These are phyloP conservation scores for Rosellinia necatrix DNA, from an alignment of 2,329 filamentous ascomycete species.

Conservation along the genomic window DNA sequence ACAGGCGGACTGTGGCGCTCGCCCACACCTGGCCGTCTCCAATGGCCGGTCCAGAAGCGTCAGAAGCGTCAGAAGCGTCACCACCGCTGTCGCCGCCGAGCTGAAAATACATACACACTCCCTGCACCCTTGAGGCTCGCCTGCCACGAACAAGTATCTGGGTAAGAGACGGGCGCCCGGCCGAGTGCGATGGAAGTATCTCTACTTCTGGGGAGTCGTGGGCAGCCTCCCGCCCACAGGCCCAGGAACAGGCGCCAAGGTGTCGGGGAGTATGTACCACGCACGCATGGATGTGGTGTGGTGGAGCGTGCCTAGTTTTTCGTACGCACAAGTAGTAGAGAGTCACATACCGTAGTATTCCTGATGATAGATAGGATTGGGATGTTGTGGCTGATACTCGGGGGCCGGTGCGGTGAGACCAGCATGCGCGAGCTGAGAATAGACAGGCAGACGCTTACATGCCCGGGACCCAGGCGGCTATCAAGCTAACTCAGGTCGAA, in stretches of 20 bases:
- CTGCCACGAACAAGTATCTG: no score
- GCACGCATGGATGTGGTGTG: no score
- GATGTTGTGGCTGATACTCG: constrained; percentile 8
- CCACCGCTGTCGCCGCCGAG: constrained; percentile 9
- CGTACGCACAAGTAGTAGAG: no score
- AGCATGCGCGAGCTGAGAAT: background rate
- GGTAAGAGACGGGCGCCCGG: no score
- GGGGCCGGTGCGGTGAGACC: background rate
- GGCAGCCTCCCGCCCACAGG: background rate
- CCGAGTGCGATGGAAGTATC: constrained; percentile 1
- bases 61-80: constrained; percentile 2
- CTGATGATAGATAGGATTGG: constrained; percentile 2
- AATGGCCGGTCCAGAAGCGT: constrained; percentile 10
- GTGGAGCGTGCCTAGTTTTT: no score
- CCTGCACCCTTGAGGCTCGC: no score
- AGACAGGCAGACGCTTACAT: background rate
- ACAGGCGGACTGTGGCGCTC: constrained; percentile 19
- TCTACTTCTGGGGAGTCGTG: background rate
- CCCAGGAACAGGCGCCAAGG: constrained; percentile 2
- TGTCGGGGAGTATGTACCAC: background rate
- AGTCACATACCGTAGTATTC: no score
- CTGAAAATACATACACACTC: constrained; percentile 11
- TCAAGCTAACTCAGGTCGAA: no score
- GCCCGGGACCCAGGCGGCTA: no score
- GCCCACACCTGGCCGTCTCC: background rate